These are phyloP conservation scores for Ceratobasidium sp. DNA, from an alignment of 1,284 basidiomycete genomes.

Conservation along the genomic window DNA sequence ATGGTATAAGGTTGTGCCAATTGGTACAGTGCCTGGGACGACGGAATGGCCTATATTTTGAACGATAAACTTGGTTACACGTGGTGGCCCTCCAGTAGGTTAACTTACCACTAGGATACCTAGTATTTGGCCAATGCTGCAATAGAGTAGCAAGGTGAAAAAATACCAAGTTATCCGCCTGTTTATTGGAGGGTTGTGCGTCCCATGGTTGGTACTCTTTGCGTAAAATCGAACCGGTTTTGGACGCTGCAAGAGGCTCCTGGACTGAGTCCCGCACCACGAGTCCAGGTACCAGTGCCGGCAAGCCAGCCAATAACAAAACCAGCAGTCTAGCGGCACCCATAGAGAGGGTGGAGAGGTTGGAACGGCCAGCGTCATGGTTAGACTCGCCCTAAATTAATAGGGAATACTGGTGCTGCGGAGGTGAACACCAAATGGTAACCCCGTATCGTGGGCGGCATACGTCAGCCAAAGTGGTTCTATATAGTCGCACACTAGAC, in stretches of 20 bases:
- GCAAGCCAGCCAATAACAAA: conserved; percentile 6
- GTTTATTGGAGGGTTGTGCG: neutral
- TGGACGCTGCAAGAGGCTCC: neutral
- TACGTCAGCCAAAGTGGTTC: too few species aligned
- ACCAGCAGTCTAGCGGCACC: neutral
- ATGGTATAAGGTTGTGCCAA: conserved; percentile 60
- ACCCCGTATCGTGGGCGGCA: too few species aligned
- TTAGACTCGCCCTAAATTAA: neutral
- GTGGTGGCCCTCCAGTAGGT: neutral
- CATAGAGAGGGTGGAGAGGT: neutral
- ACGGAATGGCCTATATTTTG: conserved; percentile 55
- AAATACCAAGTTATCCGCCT: conserved; percentile 56
- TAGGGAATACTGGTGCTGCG: neutral
- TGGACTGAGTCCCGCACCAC: neutral
- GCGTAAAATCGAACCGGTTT: neutral
- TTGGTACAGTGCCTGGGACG: conserved; percentile 58
- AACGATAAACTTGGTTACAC: neutral
- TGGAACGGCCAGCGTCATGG: neutral
- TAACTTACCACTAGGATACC: conserved; percentile 59
- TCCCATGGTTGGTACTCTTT: conserved; percentile 22
- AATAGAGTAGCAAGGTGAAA: conserved; percentile 59
- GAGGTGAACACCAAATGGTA: too few species aligned
- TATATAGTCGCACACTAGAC: too few species aligned
- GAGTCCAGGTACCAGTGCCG: conserved; percentile 15
- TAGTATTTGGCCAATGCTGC: conserved; percentile 65